Conservation (phyloP, 2,329 filamentous ascomycete species). For the Ilyonectria destructans region DNA sequence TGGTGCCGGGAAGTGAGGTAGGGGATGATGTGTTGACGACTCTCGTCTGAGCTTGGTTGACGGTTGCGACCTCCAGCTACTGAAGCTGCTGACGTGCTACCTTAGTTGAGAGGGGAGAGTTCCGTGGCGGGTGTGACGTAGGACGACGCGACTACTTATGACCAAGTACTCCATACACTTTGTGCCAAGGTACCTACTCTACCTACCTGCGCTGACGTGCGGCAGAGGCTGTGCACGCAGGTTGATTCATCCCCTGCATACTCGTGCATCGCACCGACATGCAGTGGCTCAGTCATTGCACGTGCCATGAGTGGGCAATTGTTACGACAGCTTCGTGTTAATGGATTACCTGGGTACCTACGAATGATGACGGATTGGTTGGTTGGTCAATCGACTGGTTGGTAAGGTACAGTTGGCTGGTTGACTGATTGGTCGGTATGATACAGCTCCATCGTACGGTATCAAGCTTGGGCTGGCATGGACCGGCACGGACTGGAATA, state of each 20-base stretch:
- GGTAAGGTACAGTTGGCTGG: not conserved
- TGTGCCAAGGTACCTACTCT: not conserved
- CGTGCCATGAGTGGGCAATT: not conserved
- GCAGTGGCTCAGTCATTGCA: not conserved
- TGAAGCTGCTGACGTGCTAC: not conserved
- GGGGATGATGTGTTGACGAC: not conserved
- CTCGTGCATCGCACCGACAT: not conserved
- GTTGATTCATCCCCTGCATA: constrained; percentile 9
- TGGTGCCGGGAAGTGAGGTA: not conserved
- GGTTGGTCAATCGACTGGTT: not conserved
- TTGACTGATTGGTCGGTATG: not conserved
- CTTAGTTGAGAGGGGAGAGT: not conserved
- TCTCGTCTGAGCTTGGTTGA: not conserved
- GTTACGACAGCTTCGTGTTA: not conserved
- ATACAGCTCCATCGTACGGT: not conserved
- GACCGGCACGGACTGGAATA: not conserved
- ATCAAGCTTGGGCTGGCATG: not conserved
- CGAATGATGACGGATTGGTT: not conserved
- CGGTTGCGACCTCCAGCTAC: not conserved
- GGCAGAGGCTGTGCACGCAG: constrained; percentile 2
- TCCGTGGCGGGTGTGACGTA: constrained; percentile 7
- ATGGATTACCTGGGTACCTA: not conserved
- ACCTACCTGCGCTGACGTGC: constrained; percentile 7
- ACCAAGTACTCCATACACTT: not conserved
- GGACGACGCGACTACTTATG: not conserved